A percentile compares a stretch with the other conserved stretches of the same genome.
Conservation (phyloP, 176 grass and related monocot genomes). For the Triticum aestivum region IWGSC_CS_RefSeq_v2.1 NC_057807.1:607716040-607716539, state of each 20-base stretch:
- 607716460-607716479: neutral
- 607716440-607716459: neutral
- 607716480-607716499: too few species aligned
- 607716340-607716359: too few species aligned
- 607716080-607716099: neutral
- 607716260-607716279: neutral
- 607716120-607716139: neutral
- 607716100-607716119: neutral
- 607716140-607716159: neutral
- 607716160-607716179: neutral
- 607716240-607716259: slow-evolving; percentile 3
- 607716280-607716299: slow-evolving; percentile 7
- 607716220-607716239: neutral
- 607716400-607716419: neutral
- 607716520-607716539: too few species aligned
- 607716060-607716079: slow-evolving; percentile 77
- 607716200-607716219: neutral
- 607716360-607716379: too few species aligned
- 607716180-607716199: neutral
- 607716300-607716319: neutral
- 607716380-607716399: too few species aligned
- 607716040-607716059: slow-evolving; percentile 85
- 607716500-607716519: too few species aligned
- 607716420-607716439: neutral
- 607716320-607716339: neutral